Evolutionary conservation across 2,329 filamentous ascomycete genomes (phyloP).

Genomic region (Fusarium nurragi): DNA sequence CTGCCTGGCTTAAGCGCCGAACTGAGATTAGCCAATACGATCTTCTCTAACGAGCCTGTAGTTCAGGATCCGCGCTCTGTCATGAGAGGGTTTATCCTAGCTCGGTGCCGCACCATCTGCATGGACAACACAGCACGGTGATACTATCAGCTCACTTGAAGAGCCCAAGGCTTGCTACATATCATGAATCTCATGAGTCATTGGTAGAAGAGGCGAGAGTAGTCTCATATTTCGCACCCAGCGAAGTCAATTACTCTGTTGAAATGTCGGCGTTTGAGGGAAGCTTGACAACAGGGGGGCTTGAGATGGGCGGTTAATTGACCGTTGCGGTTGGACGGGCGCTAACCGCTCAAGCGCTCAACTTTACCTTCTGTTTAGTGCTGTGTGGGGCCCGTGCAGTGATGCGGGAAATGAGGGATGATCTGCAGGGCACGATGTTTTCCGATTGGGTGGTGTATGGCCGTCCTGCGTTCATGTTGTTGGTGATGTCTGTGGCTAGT

Average conservation of each 20-base stretch:
- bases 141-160: not conserved
- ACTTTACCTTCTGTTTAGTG: slow-evolving; percentile 1
- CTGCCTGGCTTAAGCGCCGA: slow-evolving; percentile 23
- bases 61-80: not conserved
- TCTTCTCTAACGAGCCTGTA: not conserved
- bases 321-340: slow-evolving; percentile 11
- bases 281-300: not conserved
- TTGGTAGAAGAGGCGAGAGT: not conserved
- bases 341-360: slow-evolving; percentile 19
- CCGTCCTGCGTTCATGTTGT: not conserved
- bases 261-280: not conserved
- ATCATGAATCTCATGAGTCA: not conserved
- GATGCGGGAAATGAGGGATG: slow-evolving; percentile 5
- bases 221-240: not conserved
- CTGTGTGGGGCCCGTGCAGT: not conserved
- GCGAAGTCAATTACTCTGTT: not conserved
- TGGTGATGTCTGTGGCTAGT: slow-evolving; percentile 6
- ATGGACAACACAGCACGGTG: slow-evolving; percentile 12
- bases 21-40: not conserved
- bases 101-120: slow-evolving; percentile 2
- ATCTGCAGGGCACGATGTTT: slow-evolving; percentile 17
- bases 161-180: not conserved
- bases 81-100: slow-evolving; percentile 11
- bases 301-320: slow-evolving; percentile 18
- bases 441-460: slow-evolving; percentile 19